Percentiles rank a stretch among this genome's conserved stretches.
These are phyloP conservation scores for Ogataea sp. DNA, from an alignment of 805 yeast species.

Conservation along the genomic window DNA sequence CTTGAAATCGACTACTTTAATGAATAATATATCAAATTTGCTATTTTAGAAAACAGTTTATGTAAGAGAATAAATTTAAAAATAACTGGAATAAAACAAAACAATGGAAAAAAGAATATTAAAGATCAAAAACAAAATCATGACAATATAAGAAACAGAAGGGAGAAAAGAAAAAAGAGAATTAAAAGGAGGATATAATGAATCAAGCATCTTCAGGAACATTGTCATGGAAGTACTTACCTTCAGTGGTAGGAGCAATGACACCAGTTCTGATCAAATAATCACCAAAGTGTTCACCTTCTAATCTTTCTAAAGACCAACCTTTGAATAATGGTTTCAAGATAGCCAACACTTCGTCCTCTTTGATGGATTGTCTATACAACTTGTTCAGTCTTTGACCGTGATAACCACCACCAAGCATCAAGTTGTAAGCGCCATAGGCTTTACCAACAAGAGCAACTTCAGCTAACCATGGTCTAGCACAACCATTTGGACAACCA, in stretches of 20 bases:
- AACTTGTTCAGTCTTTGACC: constrained; percentile 91
- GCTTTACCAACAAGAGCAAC: constrained; percentile 95
- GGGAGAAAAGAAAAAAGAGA: not conserved
- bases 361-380: constrained; percentile 80
- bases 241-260: constrained; percentile 82
- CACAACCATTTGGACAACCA: constrained; percentile 98
- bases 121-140: too few relatives aligned
- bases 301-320: constrained; percentile 88
- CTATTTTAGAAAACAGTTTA: too few relatives aligned
- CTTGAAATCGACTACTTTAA: too few relatives aligned
- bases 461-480: constrained; percentile 97
- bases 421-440: constrained; percentile 81
- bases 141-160: not conserved
- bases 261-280: constrained; percentile 82
- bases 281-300: constrained; percentile 94
- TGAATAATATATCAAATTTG: too few relatives aligned
- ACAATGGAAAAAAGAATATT: too few relatives aligned
- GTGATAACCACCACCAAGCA: constrained; percentile 94
- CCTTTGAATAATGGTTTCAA: constrained; percentile 84
- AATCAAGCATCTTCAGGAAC: constrained; percentile 65
- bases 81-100: too few relatives aligned
- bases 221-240: constrained; percentile 91
- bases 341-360: constrained; percentile 73
- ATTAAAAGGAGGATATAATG: not conserved
- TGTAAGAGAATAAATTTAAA: too few relatives aligned